These are phyloP conservation scores for Macadamia tetraphylla DNA, from an alignment of 164 flowering plant species.

Conservation along the genomic window DNA sequence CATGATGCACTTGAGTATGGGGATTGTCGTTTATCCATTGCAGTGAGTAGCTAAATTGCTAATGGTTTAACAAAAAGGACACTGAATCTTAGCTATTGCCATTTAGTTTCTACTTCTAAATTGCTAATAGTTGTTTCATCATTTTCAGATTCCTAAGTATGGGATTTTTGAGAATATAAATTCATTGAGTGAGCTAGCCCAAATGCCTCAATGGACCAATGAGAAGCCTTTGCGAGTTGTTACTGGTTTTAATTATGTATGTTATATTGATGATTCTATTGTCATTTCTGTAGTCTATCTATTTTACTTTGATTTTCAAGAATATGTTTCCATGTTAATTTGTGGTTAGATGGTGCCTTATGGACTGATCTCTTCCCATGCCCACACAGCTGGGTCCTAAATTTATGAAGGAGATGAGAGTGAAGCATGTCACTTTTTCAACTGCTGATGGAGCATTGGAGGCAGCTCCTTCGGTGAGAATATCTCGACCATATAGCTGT, in stretches of 20 bases:
- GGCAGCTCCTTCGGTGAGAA: constrained; percentile 94
- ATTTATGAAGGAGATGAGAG: constrained; percentile 76
- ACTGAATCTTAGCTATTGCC: background rate
- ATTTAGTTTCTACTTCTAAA: constrained; percentile 1
- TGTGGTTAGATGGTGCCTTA: background rate
- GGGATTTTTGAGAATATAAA: constrained; percentile 94
- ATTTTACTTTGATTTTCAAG: background rate
- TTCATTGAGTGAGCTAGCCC: constrained; percentile 72
- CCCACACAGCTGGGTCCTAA: constrained; percentile 73
- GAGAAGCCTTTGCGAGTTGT: constrained; percentile 91
- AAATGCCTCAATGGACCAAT: constrained; percentile 96
- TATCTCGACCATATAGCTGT: background rate
- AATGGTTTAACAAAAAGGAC: background rate
- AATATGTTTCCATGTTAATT: background rate
- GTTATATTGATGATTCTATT: constrained; percentile 13
- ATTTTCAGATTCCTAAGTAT: constrained; percentile 77
- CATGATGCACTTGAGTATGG: constrained; percentile 93
- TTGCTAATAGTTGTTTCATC: constrained; percentile 2
- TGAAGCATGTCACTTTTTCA: constrained; percentile 75
- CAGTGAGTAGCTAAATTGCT: constrained; percentile 43
- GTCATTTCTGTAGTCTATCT: background rate
- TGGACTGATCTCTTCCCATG: constrained; percentile 1
- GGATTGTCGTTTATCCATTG: constrained; percentile 80
- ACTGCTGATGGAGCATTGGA: constrained; percentile 98
- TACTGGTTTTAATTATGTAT: constrained; percentile 86